Base-by-base conservation (phyloP, 768 basidiomycete species). In the Lactifluus hygrophoroides region DNA sequence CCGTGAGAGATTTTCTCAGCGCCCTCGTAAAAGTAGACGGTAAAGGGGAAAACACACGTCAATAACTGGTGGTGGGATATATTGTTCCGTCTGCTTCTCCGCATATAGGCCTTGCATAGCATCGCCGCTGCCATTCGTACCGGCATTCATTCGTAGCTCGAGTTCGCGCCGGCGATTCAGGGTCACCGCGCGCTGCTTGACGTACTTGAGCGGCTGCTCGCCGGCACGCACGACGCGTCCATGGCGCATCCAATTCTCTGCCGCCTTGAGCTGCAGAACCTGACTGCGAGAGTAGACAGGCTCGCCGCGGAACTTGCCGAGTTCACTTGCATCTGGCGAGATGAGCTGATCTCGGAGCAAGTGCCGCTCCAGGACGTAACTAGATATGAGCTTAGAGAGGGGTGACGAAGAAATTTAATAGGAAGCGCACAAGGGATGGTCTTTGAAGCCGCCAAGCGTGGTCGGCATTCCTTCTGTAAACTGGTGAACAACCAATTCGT, bases 171-270 rank as follows among this genome's bases (percentile, higher is more conserved):
- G 77, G 59, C 82, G 80, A 61, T 83, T 79, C 50, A 97, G 75
- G 0, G 96, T 98, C 44, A 83, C 82, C 5, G 90, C 85, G 11
- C 90, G 80, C 69, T 85, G 77, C 71, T 96, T 97, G 62, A 90
- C 84, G 78, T 83, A 82, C 74, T 97, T 98, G 73, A 95, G 76
- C 11, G 95, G 88, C 65, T 94, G 90, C 66, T 82, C 81, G 13
- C 86, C 87, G 49, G 80, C 76, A 63, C 79, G 80, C 62, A 97
- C 76, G 55, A 73, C 73, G 46, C 92, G 79, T 1, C 96, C 96
- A 55, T 82, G 81, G 8, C 94, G 82, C 84, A 95, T 86, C 93
- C 94, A 99, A 65, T 88, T 94, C 71, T 97, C 96, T 30, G 88
- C 81, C 10, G 90, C 88, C 73, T 94, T 95, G 48, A 97, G 81